Percentiles rank a stretch among this genome's conserved stretches.
phyloP scores from a whole-genome alignment of 2,329 filamentous ascomycete species.

The Alternaria brassicae region DNA sequence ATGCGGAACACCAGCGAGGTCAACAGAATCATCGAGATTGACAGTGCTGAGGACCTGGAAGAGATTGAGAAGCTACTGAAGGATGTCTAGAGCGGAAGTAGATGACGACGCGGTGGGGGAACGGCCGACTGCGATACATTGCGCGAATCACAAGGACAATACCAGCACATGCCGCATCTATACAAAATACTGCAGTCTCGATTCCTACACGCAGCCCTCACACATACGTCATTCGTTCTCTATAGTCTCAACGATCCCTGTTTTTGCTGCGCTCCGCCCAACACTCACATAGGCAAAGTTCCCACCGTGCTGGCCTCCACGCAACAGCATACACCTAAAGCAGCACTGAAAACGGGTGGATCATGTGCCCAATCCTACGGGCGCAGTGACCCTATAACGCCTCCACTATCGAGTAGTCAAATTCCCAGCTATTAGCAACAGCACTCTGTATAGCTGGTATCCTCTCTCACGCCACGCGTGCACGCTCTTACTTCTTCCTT shows the following conservation, averaged over 20 bases:
- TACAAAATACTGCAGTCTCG: neutral
- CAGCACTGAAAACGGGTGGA: neutral
- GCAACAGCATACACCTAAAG: neutral
- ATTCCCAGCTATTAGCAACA: neutral
- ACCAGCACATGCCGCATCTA: neutral
- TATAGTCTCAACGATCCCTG: neutral
- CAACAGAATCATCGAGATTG: constrained; percentile 84
- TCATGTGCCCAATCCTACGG: neutral
- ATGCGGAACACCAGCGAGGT: constrained; percentile 94
- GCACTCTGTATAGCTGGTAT: neutral
- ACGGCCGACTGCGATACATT: neutral
- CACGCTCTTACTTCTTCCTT: neutral
- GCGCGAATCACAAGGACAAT: neutral
- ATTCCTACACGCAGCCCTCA: neutral
- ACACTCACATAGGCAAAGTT: neutral
- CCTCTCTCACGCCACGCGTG: neutral
- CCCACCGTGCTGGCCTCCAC: neutral
- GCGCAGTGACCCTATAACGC: neutral
- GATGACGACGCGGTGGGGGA: neutral
- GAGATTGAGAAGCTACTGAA: constrained; percentile 76
- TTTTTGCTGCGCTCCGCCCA: neutral
- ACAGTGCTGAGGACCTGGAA: constrained; percentile 79
- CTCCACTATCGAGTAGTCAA: neutral
- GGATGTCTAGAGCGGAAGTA: constrained; percentile 17
- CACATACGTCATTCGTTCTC: neutral